These are phyloP conservation scores for Hemisphaericaspora nanyangensis DNA, from an alignment of 805 yeast genomes.

Conservation along the genomic window DNA sequence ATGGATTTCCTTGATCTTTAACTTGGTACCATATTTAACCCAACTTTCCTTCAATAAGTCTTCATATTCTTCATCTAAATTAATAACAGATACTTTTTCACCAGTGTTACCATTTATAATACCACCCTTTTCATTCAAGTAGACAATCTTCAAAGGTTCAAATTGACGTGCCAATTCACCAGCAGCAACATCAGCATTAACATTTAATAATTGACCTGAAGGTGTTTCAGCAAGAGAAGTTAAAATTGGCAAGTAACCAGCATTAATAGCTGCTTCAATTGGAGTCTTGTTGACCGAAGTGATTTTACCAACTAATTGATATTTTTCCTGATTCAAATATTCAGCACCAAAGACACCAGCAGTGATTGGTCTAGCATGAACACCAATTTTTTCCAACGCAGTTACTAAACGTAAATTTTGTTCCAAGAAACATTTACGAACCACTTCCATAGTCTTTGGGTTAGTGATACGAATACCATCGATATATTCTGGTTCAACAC, in stretches of 20 bases:
- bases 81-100: conserved; percentile 83
- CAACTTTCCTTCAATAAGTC: conserved; percentile 87
- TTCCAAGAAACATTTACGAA: conserved; percentile 90
- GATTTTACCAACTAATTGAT: conserved; percentile 89
- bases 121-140: conserved; percentile 97
- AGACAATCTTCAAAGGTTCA: conserved; percentile 95
- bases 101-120: conserved; percentile 89
- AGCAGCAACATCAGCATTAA: conserved; percentile 98
- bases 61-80: conserved; percentile 94
- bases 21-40: conserved; percentile 98
- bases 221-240: conserved; percentile 96
- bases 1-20: conserved; percentile 93
- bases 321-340: conserved; percentile 84
- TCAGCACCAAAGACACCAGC: conserved; percentile 96
- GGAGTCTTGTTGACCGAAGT: conserved; percentile 75
- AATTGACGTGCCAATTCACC: conserved; percentile 95
- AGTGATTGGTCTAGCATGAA: conserved; percentile 96
- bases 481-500: conserved; percentile 91
- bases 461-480: conserved; percentile 98
- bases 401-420: conserved; percentile 94
- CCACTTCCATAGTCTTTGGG: conserved; percentile 91
- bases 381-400: conserved; percentile 94
- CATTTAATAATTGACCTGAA: conserved; percentile 94
- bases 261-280: conserved; percentile 91
- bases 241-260: conserved; percentile 94